Evolutionary conservation across 192 early-diverging fungal species (phyloP).

Genomic region (Haplosporangium gracile): DNA sequence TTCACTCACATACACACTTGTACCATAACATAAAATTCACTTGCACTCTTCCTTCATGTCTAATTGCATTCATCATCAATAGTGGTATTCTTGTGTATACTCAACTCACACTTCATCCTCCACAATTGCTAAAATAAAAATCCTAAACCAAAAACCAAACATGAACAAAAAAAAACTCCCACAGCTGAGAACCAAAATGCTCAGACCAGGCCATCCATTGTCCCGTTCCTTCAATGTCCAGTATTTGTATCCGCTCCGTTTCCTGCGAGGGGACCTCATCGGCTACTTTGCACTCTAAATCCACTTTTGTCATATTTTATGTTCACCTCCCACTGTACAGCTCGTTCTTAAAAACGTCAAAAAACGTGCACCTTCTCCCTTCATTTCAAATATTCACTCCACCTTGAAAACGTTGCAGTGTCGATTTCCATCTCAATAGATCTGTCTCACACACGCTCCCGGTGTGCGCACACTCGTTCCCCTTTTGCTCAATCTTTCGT

Average conservation of each 20-base stretch:
- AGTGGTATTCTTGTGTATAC: not conserved
- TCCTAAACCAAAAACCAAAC: not conserved
- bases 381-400: too few species aligned
- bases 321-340: not conserved
- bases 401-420: too few species aligned
- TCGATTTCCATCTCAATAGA: too few species aligned
- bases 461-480: not conserved
- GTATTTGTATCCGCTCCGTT: not conserved
- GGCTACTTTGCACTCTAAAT: not conserved
- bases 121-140: conserved; percentile 4
- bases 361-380: too few species aligned
- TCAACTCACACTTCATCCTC: not conserved
- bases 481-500: not conserved
- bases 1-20: conserved; percentile 1
- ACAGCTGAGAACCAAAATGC: conserved; percentile 10
- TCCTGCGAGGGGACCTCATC: not conserved
- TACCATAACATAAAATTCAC: conserved; percentile 12
- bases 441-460: too few species aligned
- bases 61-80: conserved; percentile 4
- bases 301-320: not conserved
- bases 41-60: not conserved
- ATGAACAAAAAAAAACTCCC: not conserved
- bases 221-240: not conserved
- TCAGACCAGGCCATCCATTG: conserved; percentile 2
- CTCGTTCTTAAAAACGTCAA: not conserved